phyloP scores from a whole-genome alignment of 2,329 filamentous ascomycete species.

The Anisogramma anomala region DNA sequence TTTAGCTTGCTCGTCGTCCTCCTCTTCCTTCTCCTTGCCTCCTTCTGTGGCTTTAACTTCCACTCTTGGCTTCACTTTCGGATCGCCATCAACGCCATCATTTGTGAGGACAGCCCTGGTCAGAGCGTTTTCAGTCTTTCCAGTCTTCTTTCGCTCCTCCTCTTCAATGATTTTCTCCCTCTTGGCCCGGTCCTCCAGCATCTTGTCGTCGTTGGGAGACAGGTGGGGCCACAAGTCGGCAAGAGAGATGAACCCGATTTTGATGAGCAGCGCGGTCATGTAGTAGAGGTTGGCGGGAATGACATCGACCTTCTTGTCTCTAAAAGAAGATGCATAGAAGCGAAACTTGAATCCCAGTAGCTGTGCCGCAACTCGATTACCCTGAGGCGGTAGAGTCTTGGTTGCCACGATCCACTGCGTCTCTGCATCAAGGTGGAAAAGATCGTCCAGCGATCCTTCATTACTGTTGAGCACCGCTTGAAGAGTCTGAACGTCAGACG shows the following conservation, averaged over 20 bases:
- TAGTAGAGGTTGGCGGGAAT: conserved; percentile 90
- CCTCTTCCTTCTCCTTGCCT: background rate
- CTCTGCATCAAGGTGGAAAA: conserved; percentile 43
- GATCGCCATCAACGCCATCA: conserved; percentile 40
- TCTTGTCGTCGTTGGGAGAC: conserved; percentile 71
- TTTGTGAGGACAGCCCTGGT: conserved; percentile 78
- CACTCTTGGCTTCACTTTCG: conserved; percentile 41
- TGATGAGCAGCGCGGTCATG: conserved; percentile 82
- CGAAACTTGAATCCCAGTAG: conserved; percentile 93
- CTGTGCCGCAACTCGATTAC: conserved; percentile 87
- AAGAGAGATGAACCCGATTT: conserved; percentile 91
- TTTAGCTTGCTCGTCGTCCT: conserved; percentile 40
- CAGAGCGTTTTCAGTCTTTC: conserved; percentile 68
- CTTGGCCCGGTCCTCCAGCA: conserved; percentile 61
- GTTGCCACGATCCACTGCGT: conserved; percentile 70
- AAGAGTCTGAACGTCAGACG: conserved; percentile 40
- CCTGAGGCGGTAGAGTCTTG: conserved; percentile 67
- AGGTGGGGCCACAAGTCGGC: conserved; percentile 86
- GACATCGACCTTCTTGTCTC: conserved; percentile 56
- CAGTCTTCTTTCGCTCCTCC: conserved; percentile 60
- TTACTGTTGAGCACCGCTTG: conserved; percentile 29
- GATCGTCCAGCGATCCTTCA: conserved; percentile 25
- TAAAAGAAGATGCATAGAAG: conserved; percentile 72
- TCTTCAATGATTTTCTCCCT: conserved; percentile 68
- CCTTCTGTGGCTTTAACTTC: conserved; percentile 38